Evolutionary conservation across 345 rosid genomes (phyloP).

Genomic region (Linum trigynum): DNA sequence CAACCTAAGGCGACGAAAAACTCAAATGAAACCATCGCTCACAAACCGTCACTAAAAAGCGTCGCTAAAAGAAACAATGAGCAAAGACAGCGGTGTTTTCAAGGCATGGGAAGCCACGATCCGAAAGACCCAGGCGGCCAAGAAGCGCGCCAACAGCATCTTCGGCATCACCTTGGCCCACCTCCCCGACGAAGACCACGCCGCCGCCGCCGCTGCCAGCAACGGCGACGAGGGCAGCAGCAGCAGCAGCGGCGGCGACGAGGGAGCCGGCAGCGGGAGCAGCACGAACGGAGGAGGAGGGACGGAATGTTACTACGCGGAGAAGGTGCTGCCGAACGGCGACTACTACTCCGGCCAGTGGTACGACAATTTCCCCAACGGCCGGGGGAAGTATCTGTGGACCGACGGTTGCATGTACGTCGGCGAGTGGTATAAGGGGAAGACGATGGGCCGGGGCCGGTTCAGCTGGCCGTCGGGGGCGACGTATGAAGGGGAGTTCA

Average conservation of each 20-base stretch:
- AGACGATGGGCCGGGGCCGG: slow-evolving; percentile 72
- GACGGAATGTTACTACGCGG: slow-evolving; percentile 43
- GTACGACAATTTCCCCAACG: slow-evolving; percentile 74
- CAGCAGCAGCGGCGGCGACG: slow-evolving; percentile 17
- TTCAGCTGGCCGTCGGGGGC: slow-evolving; percentile 95
- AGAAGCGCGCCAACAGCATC: slow-evolving; percentile 78
- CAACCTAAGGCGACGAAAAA: neutral
- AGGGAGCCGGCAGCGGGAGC: slow-evolving; percentile 14
- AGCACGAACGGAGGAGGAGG: neutral
- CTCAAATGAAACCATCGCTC: neutral
- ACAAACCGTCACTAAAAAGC: neutral
- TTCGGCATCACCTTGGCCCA: slow-evolving; percentile 57
- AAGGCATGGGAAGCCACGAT: slow-evolving; percentile 92
- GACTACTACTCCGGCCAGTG: slow-evolving; percentile 85
- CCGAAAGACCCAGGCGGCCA: slow-evolving; percentile 83
- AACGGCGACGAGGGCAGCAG: neutral
- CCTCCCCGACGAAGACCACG: slow-evolving; percentile 32
- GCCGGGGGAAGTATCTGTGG: slow-evolving; percentile 85
- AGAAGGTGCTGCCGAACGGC: slow-evolving; percentile 70
- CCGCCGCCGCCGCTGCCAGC: slow-evolving; percentile 18
- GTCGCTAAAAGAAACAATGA: slow-evolving; percentile 25
- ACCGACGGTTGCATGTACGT: slow-evolving; percentile 78
- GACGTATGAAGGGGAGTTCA: slow-evolving; percentile 84
- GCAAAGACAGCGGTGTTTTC: slow-evolving; percentile 57
- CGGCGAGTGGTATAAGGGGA: slow-evolving; percentile 81